These are phyloP conservation scores for Pelargonium nanum DNA, from an alignment of 345 rosid genomes.

Conservation along the genomic window DNA sequence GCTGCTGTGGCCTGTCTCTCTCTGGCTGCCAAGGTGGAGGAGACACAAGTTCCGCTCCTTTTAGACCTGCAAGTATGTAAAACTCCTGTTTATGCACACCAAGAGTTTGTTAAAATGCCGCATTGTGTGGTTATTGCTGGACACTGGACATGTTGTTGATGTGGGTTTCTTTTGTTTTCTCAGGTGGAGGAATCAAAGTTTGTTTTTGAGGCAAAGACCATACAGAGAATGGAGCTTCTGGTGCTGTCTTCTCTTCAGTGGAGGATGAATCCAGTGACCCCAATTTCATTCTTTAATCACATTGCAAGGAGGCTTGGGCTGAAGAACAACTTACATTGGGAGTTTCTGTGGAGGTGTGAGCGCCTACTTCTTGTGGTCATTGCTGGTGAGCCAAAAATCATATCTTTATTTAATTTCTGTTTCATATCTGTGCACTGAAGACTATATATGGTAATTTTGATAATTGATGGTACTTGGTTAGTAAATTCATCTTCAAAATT, in stretches of 20 bases:
- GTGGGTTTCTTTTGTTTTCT: conserved; percentile 13
- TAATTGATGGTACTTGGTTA: background rate
- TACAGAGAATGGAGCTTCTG: conserved; percentile 89
- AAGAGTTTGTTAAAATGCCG: conserved; percentile 20
- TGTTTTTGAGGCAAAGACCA: conserved; percentile 71
- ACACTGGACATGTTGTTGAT: conserved; percentile 7
- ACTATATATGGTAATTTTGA: background rate
- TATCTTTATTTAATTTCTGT: background rate
- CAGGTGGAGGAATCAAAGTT: conserved; percentile 68
- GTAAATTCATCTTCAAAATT: too few relatives aligned
- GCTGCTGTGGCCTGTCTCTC: conserved; percentile 83
- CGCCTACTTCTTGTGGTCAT: background rate
- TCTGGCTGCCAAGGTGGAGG: conserved; percentile 88
- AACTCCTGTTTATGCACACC: too few relatives aligned
- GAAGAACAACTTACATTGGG: background rate
- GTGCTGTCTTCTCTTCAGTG: conserved; percentile 69
- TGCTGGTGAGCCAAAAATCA: background rate
- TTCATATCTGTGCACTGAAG: background rate
- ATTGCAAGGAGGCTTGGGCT: conserved; percentile 41
- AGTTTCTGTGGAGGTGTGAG: conserved; percentile 1
- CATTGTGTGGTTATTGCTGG: background rate
- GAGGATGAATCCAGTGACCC: conserved; percentile 89
- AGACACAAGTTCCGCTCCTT: conserved; percentile 69
- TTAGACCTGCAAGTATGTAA: conserved; percentile 63
- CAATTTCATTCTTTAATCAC: conserved; percentile 70